phyloP scores from a whole-genome alignment of 2,329 filamentous ascomycete genomes.

The Botrytis elliptica region DNA sequence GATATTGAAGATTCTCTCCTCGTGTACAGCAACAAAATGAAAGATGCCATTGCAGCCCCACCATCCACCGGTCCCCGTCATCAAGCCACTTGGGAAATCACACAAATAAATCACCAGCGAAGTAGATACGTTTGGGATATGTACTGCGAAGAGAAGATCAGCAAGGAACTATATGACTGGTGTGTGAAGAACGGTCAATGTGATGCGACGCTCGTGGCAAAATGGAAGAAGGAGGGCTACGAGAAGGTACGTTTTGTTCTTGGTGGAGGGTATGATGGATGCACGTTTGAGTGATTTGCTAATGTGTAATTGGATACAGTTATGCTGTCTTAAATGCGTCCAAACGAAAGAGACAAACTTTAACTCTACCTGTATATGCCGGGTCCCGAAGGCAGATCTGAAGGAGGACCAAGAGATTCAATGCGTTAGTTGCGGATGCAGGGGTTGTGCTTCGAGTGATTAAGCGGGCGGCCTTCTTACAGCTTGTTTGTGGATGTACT shows the following conservation, averaged over 20 bases:
- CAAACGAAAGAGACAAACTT: conserved; percentile 99
- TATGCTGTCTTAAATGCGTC: conserved; percentile 93
- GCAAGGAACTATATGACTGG: conserved; percentile 90
- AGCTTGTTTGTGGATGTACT: neutral
- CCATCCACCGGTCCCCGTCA: conserved; percentile 77
- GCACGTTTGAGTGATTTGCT: neutral
- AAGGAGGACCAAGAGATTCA: conserved; percentile 89
- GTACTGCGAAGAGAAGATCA: conserved; percentile 96
- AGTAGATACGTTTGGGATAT: conserved; percentile 93
- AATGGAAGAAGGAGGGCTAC: conserved; percentile 99
- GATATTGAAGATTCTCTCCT: conserved; percentile 86
- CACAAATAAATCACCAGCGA: conserved; percentile 94
- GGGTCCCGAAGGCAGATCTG: conserved; percentile 83
- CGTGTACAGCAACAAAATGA: conserved; percentile 88
- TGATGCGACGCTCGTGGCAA: conserved; percentile 92
- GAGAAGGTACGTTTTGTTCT: conserved; percentile 68
- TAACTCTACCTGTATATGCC: conserved; percentile 94
- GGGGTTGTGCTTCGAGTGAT: conserved; percentile 85
- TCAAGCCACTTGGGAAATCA: conserved; percentile 94
- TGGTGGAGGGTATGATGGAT: neutral
- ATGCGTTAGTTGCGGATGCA: conserved; percentile 92
- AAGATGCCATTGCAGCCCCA: conserved; percentile 89
- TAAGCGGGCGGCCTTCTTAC: conserved; percentile 41
- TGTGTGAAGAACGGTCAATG: conserved; percentile 95
- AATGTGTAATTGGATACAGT: conserved; percentile 45